phyloP scores from a whole-genome alignment of 768 basidiomycete species.

The Serendipita sp. region DNA sequence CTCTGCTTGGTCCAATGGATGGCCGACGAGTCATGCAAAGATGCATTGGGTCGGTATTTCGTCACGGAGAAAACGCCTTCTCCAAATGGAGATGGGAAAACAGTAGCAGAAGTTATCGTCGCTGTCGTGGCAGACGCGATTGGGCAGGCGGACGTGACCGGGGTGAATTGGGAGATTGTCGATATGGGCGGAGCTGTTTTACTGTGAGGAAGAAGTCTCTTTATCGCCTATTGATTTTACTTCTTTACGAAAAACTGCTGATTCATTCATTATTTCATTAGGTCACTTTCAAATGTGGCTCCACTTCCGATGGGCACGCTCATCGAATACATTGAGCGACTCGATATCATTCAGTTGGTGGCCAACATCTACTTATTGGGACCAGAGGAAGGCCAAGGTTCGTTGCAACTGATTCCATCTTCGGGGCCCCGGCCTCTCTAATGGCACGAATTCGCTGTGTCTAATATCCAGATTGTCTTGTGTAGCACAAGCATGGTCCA shows the following conservation, averaged over 20 bases:
- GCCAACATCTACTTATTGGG: not conserved
- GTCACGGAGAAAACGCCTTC: not conserved
- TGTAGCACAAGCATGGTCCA: not conserved
- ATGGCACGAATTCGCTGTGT: too few relatives aligned
- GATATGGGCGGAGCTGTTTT: slow-evolving; percentile 1
- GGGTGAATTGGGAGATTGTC: not conserved
- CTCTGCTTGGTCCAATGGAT: slow-evolving; percentile 1
- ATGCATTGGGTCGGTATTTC: not conserved
- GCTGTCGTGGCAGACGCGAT: not conserved
- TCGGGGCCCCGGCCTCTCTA: too few relatives aligned
- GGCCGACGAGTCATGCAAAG: not conserved
- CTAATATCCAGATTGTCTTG: not conserved
- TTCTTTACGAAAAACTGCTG: too few relatives aligned
- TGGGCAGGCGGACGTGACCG: not conserved
- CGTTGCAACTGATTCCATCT: too few relatives aligned
- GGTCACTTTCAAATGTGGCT: not conserved
- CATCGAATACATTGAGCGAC: slow-evolving; percentile 4
- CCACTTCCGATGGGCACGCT: not conserved
- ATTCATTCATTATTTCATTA: not conserved
- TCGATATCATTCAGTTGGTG: not conserved
- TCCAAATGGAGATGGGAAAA: not conserved
- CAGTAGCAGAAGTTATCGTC: not conserved
- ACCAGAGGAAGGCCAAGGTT: not conserved
- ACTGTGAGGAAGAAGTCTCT: not conserved
- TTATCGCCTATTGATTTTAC: too few relatives aligned